phyloP scores from a whole-genome alignment of 805 yeast species.

The Saccharomycopsis fibuligera region DNA sequence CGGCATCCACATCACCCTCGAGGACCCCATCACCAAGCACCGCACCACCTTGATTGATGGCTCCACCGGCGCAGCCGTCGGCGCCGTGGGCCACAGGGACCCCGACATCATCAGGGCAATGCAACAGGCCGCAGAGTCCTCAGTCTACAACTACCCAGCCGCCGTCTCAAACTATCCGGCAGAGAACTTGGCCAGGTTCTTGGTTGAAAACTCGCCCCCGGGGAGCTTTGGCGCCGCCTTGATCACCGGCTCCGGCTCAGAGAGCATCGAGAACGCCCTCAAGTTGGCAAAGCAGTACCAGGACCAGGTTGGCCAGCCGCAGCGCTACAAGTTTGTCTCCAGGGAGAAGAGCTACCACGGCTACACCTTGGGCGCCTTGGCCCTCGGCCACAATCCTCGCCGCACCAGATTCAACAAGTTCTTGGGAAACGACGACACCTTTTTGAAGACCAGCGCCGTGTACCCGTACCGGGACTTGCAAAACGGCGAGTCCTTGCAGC shows the following conservation, averaged over 20 bases:
- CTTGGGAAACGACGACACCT: slow-evolving; percentile 11
- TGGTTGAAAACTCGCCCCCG: slow-evolving; percentile 38
- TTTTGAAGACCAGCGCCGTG: slow-evolving; percentile 17
- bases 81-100: slow-evolving; percentile 42
- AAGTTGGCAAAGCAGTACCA: slow-evolving; percentile 48
- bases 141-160: slow-evolving; percentile 34
- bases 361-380: slow-evolving; percentile 40
- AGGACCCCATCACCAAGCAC: slow-evolving; percentile 33
- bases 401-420: slow-evolving; percentile 29
- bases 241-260: slow-evolving; percentile 56
- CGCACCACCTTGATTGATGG: slow-evolving; percentile 34
- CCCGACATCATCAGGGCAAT: slow-evolving; percentile 35
- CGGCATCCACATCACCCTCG: slow-evolving; percentile 33
- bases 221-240: slow-evolving; percentile 38
- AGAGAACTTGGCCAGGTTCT: slow-evolving; percentile 37
- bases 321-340: slow-evolving; percentile 38
- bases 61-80: slow-evolving; percentile 46
- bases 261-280: slow-evolving; percentile 59
- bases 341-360: slow-evolving; percentile 45
- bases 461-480: slow-evolving; percentile 28
- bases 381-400: slow-evolving; percentile 36
- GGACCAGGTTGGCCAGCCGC: slow-evolving; percentile 36
- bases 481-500: slow-evolving; percentile 33
- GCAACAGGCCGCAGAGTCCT: slow-evolving; percentile 32
- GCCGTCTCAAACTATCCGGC: slow-evolving; percentile 31